A percentile compares a stretch with the other conserved stretches of the same genome.
These are phyloP conservation scores for Colletotrichum sp. DNA, from an alignment of 2,329 filamentous ascomycete genomes.

Conservation along the genomic window DNA sequence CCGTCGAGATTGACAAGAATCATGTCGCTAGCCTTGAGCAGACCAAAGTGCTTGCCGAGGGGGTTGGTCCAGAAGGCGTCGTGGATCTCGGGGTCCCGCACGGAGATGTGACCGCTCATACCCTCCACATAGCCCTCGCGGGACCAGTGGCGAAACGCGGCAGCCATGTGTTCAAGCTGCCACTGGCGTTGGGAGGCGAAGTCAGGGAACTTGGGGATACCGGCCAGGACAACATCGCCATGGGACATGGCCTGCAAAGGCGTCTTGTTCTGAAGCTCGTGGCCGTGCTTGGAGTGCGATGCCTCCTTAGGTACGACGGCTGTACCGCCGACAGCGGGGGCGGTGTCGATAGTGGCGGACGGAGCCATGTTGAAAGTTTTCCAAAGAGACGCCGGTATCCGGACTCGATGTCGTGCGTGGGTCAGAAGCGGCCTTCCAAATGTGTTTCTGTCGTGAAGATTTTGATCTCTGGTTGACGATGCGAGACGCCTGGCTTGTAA, in stretches of 20 bases:
- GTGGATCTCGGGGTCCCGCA: conserved; percentile 65
- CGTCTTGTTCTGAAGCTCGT: conserved; percentile 27
- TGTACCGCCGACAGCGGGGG: background rate
- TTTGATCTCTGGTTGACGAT: background rate
- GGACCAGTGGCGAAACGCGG: conserved; percentile 71
- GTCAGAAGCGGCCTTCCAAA: background rate
- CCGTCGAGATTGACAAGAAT: conserved; percentile 67
- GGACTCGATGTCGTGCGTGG: background rate
- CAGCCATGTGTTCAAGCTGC: conserved; percentile 66
- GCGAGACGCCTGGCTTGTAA: background rate
- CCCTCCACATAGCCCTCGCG: conserved; percentile 71
- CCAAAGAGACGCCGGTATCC: background rate
- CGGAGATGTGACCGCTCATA: conserved; percentile 70
- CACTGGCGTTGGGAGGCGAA: conserved; percentile 48
- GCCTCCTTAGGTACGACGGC: conserved; percentile 23
- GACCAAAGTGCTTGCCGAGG: conserved; percentile 68
- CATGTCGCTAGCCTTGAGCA: conserved; percentile 71
- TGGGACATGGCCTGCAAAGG: conserved; percentile 40
- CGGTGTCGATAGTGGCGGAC: conserved; percentile 31
- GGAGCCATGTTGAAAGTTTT: conserved; percentile 30
- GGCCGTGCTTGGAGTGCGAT: conserved; percentile 18
- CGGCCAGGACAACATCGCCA: conserved; percentile 31
- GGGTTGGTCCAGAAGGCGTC: conserved; percentile 73
- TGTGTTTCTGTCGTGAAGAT: background rate
- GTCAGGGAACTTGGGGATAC: conserved; percentile 36